These are phyloP conservation scores for Claviceps monticola DNA, from an alignment of 2,329 filamentous ascomycete genomes.

Conservation along the genomic window DNA sequence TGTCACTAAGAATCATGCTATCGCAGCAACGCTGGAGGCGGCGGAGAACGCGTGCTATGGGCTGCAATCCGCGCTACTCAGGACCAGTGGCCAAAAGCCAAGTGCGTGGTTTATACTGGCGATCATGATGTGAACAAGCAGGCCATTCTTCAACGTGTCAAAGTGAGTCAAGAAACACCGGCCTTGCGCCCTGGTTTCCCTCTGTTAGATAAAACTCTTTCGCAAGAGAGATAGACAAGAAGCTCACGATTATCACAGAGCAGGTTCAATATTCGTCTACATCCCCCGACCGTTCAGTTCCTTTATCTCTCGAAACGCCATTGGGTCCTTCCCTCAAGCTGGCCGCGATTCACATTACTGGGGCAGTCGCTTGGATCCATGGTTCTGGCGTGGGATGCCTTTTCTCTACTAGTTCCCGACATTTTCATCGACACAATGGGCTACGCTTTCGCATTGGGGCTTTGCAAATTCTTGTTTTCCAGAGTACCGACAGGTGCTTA, in stretches of 20 bases:
- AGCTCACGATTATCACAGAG: constrained; percentile 30
- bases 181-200: neutral
- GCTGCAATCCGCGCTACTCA: constrained; percentile 88
- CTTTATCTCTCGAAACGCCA: constrained; percentile 81
- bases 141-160: constrained; percentile 62
- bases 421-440: constrained; percentile 97
- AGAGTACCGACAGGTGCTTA: constrained; percentile 77
- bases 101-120: constrained; percentile 88
- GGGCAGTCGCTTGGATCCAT: constrained; percentile 89
- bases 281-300: constrained; percentile 71
- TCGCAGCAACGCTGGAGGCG: constrained; percentile 78
- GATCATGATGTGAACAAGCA: constrained; percentile 80
- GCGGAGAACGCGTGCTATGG: constrained; percentile 92
- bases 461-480: constrained; percentile 72
- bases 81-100: constrained; percentile 71
- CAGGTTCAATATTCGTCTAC: constrained; percentile 84
- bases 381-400: constrained; percentile 79
- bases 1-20: constrained; percentile 2
- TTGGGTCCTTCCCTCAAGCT: constrained; percentile 75
- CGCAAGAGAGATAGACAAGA: neutral
- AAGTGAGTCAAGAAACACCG: constrained; percentile 32
- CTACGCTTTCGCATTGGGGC: constrained; percentile 78
- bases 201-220: neutral
- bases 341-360: constrained; percentile 82
- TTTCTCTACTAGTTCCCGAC: constrained; percentile 82